phyloP scores from a whole-genome alignment of 2,329 filamentous ascomycete genomes.

The Venturia asperata region DNA sequence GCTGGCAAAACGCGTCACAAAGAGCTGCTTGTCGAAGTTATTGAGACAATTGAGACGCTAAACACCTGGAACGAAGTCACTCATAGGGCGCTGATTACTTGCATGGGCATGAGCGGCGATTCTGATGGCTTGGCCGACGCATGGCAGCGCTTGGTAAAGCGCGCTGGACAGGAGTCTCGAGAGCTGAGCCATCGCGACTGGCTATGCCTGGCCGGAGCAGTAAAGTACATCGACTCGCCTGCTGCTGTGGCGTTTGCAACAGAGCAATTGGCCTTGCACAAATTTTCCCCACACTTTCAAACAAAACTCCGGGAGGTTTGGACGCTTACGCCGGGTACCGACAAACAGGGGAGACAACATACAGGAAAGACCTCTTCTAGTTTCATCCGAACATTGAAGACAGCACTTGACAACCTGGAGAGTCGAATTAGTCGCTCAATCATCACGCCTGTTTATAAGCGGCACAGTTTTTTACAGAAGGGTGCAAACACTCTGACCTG shows the following conservation, averaged over 20 bases:
- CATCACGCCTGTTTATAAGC: neutral
- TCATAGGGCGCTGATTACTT: slow-evolving; percentile 11
- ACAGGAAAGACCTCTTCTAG: neutral
- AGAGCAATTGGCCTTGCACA: slow-evolving; percentile 24
- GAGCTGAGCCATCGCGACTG: slow-evolving; percentile 28
- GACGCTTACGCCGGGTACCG: neutral
- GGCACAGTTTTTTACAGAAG: neutral
- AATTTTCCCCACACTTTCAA: neutral
- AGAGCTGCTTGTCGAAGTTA: neutral
- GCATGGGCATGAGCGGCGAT: slow-evolving; percentile 28
- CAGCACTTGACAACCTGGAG: neutral
- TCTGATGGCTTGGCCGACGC: slow-evolving; percentile 26
- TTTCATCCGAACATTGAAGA: neutral
- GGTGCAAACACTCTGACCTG: neutral
- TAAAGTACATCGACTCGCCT: slow-evolving; percentile 24
- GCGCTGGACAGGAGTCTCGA: slow-evolving; percentile 24
- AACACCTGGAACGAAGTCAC: slow-evolving; percentile 1
- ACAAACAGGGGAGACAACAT: neutral
- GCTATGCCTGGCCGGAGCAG: slow-evolving; percentile 30
- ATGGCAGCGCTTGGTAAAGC: slow-evolving; percentile 27
- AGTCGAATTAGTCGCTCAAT: neutral
- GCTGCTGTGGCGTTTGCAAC: slow-evolving; percentile 24
- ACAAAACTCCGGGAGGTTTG: neutral
- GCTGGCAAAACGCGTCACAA: neutral
- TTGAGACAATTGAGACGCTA: neutral